Percentiles rank a stretch among this genome's conserved stretches.
Evolutionary conservation across 2,329 filamentous ascomycete genomes (phyloP).

Genomic region (Onygenales sp.): DNA sequence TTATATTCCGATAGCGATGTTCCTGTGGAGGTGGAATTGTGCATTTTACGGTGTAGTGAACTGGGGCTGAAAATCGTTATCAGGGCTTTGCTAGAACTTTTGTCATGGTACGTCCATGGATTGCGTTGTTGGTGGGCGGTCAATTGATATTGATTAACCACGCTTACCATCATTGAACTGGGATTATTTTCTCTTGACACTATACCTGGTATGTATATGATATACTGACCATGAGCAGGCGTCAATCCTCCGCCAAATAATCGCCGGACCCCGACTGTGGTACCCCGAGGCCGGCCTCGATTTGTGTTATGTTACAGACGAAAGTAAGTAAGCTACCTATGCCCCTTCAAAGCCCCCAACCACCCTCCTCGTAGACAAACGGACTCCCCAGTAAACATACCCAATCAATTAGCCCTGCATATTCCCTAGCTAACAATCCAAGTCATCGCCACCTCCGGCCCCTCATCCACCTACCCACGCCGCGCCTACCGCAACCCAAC

Average conservation of each 20-base stretch:
- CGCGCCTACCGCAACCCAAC: conserved; percentile 90
- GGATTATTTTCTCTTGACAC: neutral
- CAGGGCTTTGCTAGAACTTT: no score
- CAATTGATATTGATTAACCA: no score
- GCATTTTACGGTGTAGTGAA: no score
- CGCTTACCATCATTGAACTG: no score
- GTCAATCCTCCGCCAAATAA: conserved; percentile 77
- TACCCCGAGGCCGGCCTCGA: conserved; percentile 85
- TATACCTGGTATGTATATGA: neutral
- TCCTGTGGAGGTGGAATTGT: no score
- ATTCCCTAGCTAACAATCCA: neutral
- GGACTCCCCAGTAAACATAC: conserved; percentile 11
- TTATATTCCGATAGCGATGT: no score
- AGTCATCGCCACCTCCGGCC: conserved; percentile 70
- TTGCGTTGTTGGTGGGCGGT: no score
- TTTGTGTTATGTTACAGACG: conserved; percentile 87
- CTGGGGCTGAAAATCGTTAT: no score
- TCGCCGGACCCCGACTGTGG: conserved; percentile 73
- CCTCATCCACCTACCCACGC: conserved; percentile 79
- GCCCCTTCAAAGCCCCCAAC: conserved; percentile 19
- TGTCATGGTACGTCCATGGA: no score
- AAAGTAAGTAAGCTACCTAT: conserved; percentile 36
- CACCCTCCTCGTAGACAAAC: conserved; percentile 2
- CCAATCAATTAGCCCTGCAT: neutral
- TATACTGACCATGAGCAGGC: conserved; percentile 35